Evolutionary conservation across 1,284 basidiomycete species (phyloP), one percentile per base, ranked within the genome.

Genomic region (Malassezia dermatis): DNA sequence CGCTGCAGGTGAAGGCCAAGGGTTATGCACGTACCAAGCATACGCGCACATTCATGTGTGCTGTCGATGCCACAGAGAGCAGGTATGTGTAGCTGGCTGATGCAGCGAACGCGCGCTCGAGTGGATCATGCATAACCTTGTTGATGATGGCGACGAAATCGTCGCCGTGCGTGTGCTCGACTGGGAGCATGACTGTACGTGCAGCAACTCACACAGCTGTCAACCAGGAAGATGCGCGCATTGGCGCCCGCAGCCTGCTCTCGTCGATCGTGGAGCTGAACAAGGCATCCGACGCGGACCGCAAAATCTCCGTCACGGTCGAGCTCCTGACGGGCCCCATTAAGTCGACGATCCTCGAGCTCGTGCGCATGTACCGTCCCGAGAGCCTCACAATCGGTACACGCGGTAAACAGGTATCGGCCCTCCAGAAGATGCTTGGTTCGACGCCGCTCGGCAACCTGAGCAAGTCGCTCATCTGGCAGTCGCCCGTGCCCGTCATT

Each of bases 311-410:
- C 0, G 82, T 96, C 59, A 86, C 94, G 46, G 83, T 96, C 53
- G 93, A 96, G 77, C 91, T 88, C 69, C 86, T 95, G 37, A 87
- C 89, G 0, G 93, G 93, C 30, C 85, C 84, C 59, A 83, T 94
- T 6, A 86, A 88, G 0, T 82, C 86, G 53, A 90, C 88, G 8
- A 84, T 96, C 35, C 63, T 77, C 23, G 61, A 66, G 35, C 59
- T 98, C 63, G 93, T 96, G 60, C 87, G 89, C 2, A 82, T 96
- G 34, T 96, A 98, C 71, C 84, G 90, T 41, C 93, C 93, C 1
- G 91, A 98, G 75, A 89, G 87, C 1, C 80, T 96, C 51, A 85
- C 95, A 15, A 90, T 96, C 23, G 93, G 93, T 12, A 93, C 89
- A 12, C 81, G 87, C 31, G 91, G 89, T 21, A 72, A 67, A 48